Percentiles rank a stretch among this genome's conserved stretches.
These are phyloP conservation scores for Rhodocollybia butyracea DNA, from an alignment of 768 basidiomycete species.

Conservation along the genomic window DNA sequence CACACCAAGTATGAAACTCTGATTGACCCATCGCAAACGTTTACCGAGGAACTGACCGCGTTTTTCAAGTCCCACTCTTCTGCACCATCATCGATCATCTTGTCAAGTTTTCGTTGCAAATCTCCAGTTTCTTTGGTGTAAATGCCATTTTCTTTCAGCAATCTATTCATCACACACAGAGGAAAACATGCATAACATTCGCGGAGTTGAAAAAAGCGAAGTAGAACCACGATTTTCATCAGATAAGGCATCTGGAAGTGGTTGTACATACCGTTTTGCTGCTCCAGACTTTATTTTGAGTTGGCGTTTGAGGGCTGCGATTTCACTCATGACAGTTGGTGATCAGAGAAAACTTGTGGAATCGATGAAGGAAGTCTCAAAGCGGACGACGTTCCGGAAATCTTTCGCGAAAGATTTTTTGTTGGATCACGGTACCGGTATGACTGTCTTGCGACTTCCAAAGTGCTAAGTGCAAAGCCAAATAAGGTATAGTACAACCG, in stretches of 20 bases:
- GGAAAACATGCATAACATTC: too few relatives aligned
- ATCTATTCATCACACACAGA: too few relatives aligned
- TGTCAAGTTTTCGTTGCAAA: conserved; percentile 56
- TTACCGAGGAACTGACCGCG: conserved; percentile 47
- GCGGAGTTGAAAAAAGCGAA: neutral
- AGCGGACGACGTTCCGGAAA: too few relatives aligned
- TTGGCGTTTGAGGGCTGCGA: conserved; percentile 51
- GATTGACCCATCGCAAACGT: neutral
- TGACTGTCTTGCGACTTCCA: too few relatives aligned
- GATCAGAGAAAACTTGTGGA: neutral
- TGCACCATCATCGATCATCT: conserved; percentile 50
- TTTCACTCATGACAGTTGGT: conserved; percentile 43
- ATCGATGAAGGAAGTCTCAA: too few relatives aligned
- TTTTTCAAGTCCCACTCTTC: conserved; percentile 81
- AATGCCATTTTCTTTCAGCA: conserved; percentile 63
- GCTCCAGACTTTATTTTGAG: conserved; percentile 75
- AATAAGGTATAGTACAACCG: too few relatives aligned
- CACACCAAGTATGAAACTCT: neutral
- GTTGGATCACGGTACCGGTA: too few relatives aligned
- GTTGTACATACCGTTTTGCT: conserved; percentile 52
- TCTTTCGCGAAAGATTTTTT: too few relatives aligned
- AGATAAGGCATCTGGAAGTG: conserved; percentile 1
- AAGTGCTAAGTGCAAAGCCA: too few relatives aligned
- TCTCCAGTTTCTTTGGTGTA: conserved; percentile 67
- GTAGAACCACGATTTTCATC: neutral